Evolutionary conservation across 805 yeast genomes (phyloP).

Genomic region (Candida jianshihensis): DNA sequence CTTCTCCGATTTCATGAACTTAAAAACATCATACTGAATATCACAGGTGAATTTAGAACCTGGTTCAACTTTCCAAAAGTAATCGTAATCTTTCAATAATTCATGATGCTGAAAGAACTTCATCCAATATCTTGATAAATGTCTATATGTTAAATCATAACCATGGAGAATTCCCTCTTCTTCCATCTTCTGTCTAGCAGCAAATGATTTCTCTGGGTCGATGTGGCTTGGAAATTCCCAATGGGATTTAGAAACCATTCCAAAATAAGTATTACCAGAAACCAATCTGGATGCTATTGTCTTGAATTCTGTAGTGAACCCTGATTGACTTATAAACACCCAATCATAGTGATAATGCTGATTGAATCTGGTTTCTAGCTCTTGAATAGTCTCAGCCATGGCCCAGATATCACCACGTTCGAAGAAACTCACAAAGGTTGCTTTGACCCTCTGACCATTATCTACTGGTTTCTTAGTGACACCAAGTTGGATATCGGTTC

Average conservation of each 20-base stretch:
- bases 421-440: constrained; percentile 58
- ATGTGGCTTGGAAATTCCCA: constrained; percentile 62
- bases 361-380: constrained; percentile 49
- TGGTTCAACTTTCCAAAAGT: constrained; percentile 72
- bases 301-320: constrained; percentile 47
- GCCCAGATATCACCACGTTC: constrained; percentile 52
- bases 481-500: not conserved
- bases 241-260: constrained; percentile 44
- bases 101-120: constrained; percentile 56
- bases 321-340: constrained; percentile 63
- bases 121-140: constrained; percentile 42
- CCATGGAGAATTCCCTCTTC: constrained; percentile 40
- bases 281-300: constrained; percentile 35
- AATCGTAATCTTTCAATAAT: constrained; percentile 48
- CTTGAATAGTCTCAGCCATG: constrained; percentile 47
- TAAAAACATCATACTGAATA: constrained; percentile 58
- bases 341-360: constrained; percentile 53
- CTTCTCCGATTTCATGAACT: constrained; percentile 42
- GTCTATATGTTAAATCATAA: constrained; percentile 42
- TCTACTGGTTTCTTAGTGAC: not conserved
- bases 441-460: constrained; percentile 19
- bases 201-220: constrained; percentile 38
- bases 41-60: constrained; percentile 52
- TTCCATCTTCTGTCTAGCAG: constrained; percentile 33
- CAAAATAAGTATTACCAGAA: constrained; percentile 54